Evolutionary conservation across 352 stramenopile species (phyloP).

Genomic region (Pilasporangium apinafurcum): DNA sequence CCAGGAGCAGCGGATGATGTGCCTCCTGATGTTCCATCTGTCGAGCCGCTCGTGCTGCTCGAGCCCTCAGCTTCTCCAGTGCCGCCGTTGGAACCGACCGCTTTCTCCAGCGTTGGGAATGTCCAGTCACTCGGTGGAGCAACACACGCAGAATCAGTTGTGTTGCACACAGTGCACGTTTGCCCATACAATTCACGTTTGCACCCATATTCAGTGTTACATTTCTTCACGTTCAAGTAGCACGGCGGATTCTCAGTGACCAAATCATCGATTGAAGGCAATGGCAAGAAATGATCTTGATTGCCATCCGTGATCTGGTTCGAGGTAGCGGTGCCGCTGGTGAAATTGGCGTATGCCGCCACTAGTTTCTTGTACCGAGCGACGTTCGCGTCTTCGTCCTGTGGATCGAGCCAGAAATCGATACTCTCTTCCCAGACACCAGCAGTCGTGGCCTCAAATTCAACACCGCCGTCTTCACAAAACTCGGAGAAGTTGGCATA

Average conservation of each 20-base stretch:
- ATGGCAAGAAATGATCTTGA: constrained; percentile 38
- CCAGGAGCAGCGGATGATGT: not conserved
- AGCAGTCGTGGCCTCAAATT: constrained; percentile 34
- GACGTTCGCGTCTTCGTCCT: constrained; percentile 46
- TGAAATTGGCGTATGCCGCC: constrained; percentile 49
- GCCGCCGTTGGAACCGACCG: constrained; percentile 35
- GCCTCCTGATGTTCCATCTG: not conserved
- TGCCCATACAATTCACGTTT: constrained; percentile 54
- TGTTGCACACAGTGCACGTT: constrained; percentile 55
- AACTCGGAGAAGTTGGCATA: constrained; percentile 66
- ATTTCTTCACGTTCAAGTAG: constrained; percentile 59
- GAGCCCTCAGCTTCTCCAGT: constrained; percentile 27
- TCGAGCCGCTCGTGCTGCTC: constrained; percentile 3
- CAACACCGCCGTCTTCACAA: constrained; percentile 47
- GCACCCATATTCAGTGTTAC: constrained; percentile 44
- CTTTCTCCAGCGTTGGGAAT: constrained; percentile 44
- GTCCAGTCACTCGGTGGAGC: constrained; percentile 31
- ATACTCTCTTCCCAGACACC: constrained; percentile 51
- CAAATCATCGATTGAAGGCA: constrained; percentile 44
- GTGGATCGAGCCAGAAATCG: constrained; percentile 60
- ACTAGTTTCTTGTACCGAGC: constrained; percentile 44
- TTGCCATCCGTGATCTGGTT: constrained; percentile 21
- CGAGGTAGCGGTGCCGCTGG: constrained; percentile 23
- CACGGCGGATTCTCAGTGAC: constrained; percentile 50
- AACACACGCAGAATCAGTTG: constrained; percentile 31